Base-by-base conservation (phyloP, 2,329 filamentous ascomycete species). In the Trichoderma sp. region DNA sequence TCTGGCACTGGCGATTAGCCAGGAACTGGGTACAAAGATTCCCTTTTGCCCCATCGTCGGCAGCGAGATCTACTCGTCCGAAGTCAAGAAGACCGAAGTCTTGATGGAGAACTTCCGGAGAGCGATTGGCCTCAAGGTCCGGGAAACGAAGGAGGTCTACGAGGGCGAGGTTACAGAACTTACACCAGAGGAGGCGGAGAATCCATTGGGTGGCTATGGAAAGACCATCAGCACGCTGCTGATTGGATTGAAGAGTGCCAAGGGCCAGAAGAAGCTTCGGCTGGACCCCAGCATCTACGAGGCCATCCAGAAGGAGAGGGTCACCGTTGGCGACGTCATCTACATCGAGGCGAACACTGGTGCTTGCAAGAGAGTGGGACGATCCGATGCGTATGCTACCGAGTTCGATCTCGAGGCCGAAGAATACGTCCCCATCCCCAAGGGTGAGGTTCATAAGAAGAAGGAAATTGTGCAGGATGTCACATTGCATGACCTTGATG, bases 401-500 rank as follows among this genome's bases (percentile, higher is more conserved):
- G 95, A 99, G 79, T 99, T 99, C 78, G 95, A 99, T 78, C 88
- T 99, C 59, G 95, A 99, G 83, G 95, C 95, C 2, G 95, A 99
- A 81, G 95, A 99, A 81, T 99, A 99, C 79, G 95, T 99, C 72
- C 95, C 95, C 6, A 96, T 99, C 71, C 95, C 95, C 68, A 99
- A 99, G 84, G 95, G 95, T 68, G 95, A 99, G 76, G 95, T 99
- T 64, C 95, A 98, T 84, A 99, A 99, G 88, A 98, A 97, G 89
- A 99, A 99, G 85, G 95, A 99, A 82, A 97, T 99, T 73, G 95
- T 99, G 39, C 95, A 99, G 79, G 95, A 99, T 76, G 95, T 99
- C 70, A 97, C 95, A 54, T 86, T 99, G 71, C 95, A 99, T 80
- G 95, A 99, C 77, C 84, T 99, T 67, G 95, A 99, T 76, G 91